Evolutionary conservation across 2,329 filamentous ascomycete genomes (phyloP).

Genomic region (Penicillium sp.): DNA sequence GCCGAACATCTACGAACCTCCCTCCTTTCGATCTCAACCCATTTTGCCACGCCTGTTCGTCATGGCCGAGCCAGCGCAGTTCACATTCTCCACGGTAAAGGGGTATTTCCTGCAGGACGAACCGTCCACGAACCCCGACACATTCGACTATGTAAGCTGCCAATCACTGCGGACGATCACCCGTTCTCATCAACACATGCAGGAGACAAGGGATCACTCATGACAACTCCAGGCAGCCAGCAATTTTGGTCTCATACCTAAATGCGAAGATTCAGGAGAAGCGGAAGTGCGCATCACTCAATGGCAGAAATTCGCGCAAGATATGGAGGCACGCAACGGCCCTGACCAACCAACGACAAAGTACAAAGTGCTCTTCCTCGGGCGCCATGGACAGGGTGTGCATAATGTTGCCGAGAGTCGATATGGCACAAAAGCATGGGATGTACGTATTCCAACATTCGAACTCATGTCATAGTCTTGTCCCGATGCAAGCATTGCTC

Average conservation of each 20-base stretch:
- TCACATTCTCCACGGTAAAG: slow-evolving; percentile 42
- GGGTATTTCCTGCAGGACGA: slow-evolving; percentile 54
- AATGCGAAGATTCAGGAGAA: slow-evolving; percentile 43
- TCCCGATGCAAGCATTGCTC: neutral
- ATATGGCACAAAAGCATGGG: slow-evolving; percentile 47
- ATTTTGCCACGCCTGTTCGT: too few species aligned
- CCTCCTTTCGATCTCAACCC: too few species aligned
- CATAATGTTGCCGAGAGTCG: slow-evolving; percentile 60
- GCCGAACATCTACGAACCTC: too few species aligned
- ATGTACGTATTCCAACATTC: slow-evolving; percentile 45
- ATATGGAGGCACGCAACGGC: slow-evolving; percentile 49
- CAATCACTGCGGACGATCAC: neutral
- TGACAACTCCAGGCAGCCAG: slow-evolving; percentile 31
- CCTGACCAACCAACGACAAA: slow-evolving; percentile 36
- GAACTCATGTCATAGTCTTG: too few species aligned
- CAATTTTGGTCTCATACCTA: slow-evolving; percentile 50
- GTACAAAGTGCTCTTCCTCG: slow-evolving; percentile 59
- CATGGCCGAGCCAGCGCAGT: slow-evolving; percentile 17
- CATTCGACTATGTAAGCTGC: slow-evolving; percentile 49
- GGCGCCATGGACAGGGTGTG: slow-evolving; percentile 59
- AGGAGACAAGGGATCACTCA: slow-evolving; percentile 1
- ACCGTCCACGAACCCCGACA: slow-evolving; percentile 45
- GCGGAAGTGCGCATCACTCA: slow-evolving; percentile 45
- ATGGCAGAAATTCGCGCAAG: slow-evolving; percentile 54
- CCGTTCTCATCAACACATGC: neutral